Evolutionary conservation across 345 rosid genomes (phyloP), one percentile per base, ranked within the genome.

Genomic region (Salix arbutifolia): DNA sequence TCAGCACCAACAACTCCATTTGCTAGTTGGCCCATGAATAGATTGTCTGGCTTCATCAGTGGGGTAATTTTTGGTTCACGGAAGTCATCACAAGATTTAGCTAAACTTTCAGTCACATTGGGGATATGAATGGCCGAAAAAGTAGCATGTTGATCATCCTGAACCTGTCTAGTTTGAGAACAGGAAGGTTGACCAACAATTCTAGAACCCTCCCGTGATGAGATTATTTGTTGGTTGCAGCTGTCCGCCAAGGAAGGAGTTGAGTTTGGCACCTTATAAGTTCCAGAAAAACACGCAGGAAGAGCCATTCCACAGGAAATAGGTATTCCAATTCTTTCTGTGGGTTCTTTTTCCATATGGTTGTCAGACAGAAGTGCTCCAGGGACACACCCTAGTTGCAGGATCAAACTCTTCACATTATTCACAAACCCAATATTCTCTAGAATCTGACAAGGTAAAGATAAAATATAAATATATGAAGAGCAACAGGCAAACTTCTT

Each of bases 361-460:
- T 78, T 69, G 69, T 88, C 91, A 61, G 92, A 88, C 69, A 87
- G 84, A 71, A 93, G 91, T 65, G 91, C 90, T 64, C 93, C 92
- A 2, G 95, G 95, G 74, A 88, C 81, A 50, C 88, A 88, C 76
- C 97, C 97, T 23, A 96, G 86, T 83, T 87, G 95, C 79, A 92
- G 84, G 73, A 94, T 88, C 64, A 90, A 88, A 81, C 89, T 84
- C 86, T 85, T 92, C 73, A 88, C 95, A 56, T 86, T 84, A 83
- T 89, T 89, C 82, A 96, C 90, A 80, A 92, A 92, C 75, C 88
- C 95, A 85, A 85, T 50, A 69, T 92, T 88, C 90, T 96, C 98
- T 87, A 83, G 71, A 65, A 94, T 90, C 99, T 96, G 94, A 89
- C 69, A 77, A 35, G 37, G 72, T 50, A 82, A 72, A 70, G 28